Percentiles rank a stretch among this genome's conserved stretches.
Conservation (phyloP, 805 yeast genomes). For the Ogataea henricii region DNA sequence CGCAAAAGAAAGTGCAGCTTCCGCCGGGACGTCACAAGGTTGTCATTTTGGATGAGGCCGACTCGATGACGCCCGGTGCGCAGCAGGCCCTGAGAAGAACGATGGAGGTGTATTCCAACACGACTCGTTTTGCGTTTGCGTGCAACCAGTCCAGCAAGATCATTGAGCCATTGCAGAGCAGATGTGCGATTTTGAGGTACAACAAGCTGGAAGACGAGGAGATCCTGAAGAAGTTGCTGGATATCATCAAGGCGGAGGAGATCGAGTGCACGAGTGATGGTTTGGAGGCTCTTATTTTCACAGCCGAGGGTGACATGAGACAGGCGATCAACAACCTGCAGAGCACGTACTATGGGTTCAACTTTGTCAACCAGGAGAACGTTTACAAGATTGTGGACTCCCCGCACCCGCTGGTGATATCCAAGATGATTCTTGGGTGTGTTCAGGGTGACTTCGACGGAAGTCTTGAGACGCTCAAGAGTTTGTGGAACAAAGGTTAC, state of each 20-base stretch:
- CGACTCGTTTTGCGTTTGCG: slow-evolving; percentile 98
- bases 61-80: slow-evolving; percentile 95
- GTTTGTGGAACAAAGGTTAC: slow-evolving; percentile 87
- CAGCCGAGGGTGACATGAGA: slow-evolving; percentile 99
- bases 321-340: slow-evolving; percentile 95
- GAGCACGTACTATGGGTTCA: slow-evolving; percentile 92
- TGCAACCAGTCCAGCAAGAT: slow-evolving; percentile 94
- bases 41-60: slow-evolving; percentile 92
- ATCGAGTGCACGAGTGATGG: slow-evolving; percentile 88
- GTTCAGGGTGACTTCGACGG: slow-evolving; percentile 50
- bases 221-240: slow-evolving; percentile 72
- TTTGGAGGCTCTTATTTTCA: slow-evolving; percentile 84
- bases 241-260: slow-evolving; percentile 67
- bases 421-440: slow-evolving; percentile 57
- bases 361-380: slow-evolving; percentile 84
- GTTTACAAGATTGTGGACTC: slow-evolving; percentile 95
- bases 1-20: slow-evolving; percentile 85
- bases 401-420: slow-evolving; percentile 89
- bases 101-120: slow-evolving; percentile 92
- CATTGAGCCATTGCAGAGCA: slow-evolving; percentile 93
- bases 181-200: slow-evolving; percentile 93
- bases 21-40: slow-evolving; percentile 93
- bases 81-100: slow-evolving; percentile 93
- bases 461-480: slow-evolving; percentile 62
- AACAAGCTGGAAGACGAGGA: slow-evolving; percentile 81